phyloP scores from a whole-genome alignment of 2,329 filamentous ascomycete genomes.

The Magnaporthiopsis incrustans region DNA sequence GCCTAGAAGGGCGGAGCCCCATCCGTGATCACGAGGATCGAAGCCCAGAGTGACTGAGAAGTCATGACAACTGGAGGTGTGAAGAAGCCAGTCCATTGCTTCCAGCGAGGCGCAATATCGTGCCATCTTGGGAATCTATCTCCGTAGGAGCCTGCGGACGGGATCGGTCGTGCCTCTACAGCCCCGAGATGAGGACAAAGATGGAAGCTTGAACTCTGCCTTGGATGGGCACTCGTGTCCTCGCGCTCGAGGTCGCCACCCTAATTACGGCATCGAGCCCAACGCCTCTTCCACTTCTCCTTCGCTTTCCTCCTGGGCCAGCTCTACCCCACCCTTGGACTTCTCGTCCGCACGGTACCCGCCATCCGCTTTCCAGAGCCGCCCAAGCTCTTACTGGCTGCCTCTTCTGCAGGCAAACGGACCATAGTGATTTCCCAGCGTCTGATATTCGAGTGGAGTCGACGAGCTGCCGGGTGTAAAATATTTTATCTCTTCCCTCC shows the following conservation, averaged over 20 bases:
- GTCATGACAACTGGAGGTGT: neutral
- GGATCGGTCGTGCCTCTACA: neutral
- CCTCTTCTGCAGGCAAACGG: neutral
- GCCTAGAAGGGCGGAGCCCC: too few relatives aligned
- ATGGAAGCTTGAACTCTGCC: too few relatives aligned
- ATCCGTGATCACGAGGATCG: too few relatives aligned
- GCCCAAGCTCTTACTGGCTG: neutral
- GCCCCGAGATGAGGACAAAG: neutral
- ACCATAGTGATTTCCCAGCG: neutral
- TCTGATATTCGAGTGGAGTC: neutral
- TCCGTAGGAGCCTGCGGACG: neutral
- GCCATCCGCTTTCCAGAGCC: too few relatives aligned
- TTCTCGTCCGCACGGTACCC: neutral
- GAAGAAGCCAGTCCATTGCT: neutral
- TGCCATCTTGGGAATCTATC: neutral
- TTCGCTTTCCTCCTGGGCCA: neutral
- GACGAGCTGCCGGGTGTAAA: neutral
- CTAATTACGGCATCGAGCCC: neutral
- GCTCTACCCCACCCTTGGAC: neutral
- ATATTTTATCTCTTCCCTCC: neutral
- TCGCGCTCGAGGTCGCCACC: neutral
- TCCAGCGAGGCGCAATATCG: neutral
- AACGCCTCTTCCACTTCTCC: neutral
- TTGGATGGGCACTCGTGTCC: neutral
- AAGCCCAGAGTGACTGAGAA: neutral